These are phyloP conservation scores for Brassica rapa DNA, from an alignment of 345 rosid genomes.

Conservation along the genomic window DNA sequence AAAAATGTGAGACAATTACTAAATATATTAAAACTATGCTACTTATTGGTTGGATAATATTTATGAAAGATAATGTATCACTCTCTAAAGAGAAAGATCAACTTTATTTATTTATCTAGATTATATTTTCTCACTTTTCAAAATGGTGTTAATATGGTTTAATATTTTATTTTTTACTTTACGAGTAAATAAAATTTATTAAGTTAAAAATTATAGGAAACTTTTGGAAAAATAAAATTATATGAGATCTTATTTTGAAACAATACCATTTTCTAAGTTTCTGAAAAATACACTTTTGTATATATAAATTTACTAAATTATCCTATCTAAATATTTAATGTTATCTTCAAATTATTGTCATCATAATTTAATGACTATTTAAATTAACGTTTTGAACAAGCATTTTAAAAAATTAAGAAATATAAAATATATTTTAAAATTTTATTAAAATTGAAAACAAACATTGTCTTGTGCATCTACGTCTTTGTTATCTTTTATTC, in stretches of 20 bases:
- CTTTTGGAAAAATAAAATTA: not conserved
- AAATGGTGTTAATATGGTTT: not conserved
- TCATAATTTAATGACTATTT: no score
- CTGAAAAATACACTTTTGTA: not conserved
- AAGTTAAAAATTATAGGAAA: not conserved
- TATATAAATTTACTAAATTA: not conserved
- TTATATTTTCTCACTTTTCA: not conserved
- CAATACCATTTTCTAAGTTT: no score
- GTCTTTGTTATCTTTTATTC: no score
- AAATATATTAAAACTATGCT: not conserved
- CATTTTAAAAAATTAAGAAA: not conserved
- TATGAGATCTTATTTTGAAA: not conserved
- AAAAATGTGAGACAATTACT: not conserved
- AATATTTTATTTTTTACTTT: not conserved
- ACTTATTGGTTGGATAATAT: not conserved
- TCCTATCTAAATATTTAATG: not conserved
- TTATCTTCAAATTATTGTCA: no score
- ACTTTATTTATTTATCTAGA: not conserved
- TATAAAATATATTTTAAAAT: no score
- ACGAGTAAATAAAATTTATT: not conserved
- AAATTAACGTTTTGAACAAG: not conserved
- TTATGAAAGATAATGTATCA: not conserved
- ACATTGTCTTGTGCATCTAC: not conserved
- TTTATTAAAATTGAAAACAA: no score
- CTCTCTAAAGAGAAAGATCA: not conserved